Conservation (phyloP, 768 basidiomycete genomes). For the Auriscalpium orientale region DNA sequence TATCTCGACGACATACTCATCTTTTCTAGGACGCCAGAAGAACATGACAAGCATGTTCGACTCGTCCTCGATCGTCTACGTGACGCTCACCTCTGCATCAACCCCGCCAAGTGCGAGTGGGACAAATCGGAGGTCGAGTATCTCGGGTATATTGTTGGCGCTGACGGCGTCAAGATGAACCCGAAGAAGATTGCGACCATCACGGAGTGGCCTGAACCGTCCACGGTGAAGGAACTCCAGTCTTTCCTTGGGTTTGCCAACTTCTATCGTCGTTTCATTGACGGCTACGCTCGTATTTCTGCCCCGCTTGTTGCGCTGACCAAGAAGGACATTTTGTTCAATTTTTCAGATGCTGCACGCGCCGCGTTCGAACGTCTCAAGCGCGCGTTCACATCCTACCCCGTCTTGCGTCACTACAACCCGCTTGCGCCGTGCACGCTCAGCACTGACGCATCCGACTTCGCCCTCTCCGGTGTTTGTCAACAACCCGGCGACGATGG, state of each 20-base stretch:
- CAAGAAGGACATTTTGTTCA: slow-evolving; percentile 19
- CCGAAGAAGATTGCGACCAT: slow-evolving; percentile 30
- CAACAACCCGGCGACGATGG: slow-evolving; percentile 20
- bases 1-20: slow-evolving; percentile 15
- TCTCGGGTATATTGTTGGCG: slow-evolving; percentile 26
- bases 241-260: slow-evolving; percentile 35
- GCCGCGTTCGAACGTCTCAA: slow-evolving; percentile 26
- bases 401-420: slow-evolving; percentile 17
- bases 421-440: slow-evolving; percentile 4
- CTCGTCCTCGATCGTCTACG: not conserved
- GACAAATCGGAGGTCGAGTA: slow-evolving; percentile 18
- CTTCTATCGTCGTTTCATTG: slow-evolving; percentile 29
- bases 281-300: slow-evolving; percentile 22
- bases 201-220: slow-evolving; percentile 31
- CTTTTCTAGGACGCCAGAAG: not conserved
- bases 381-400: slow-evolving; percentile 16
- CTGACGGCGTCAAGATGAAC: slow-evolving; percentile 28
- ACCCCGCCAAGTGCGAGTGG: slow-evolving; percentile 16
- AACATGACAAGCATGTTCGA: not conserved
- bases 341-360: slow-evolving; percentile 19
- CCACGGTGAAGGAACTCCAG: slow-evolving; percentile 26
- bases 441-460: not conserved
- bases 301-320: slow-evolving; percentile 23
- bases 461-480: slow-evolving; percentile 16
- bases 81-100: not conserved